phyloP scores from a whole-genome alignment of 1,284 basidiomycete genomes.

The Volvariella volvacea region DNA sequence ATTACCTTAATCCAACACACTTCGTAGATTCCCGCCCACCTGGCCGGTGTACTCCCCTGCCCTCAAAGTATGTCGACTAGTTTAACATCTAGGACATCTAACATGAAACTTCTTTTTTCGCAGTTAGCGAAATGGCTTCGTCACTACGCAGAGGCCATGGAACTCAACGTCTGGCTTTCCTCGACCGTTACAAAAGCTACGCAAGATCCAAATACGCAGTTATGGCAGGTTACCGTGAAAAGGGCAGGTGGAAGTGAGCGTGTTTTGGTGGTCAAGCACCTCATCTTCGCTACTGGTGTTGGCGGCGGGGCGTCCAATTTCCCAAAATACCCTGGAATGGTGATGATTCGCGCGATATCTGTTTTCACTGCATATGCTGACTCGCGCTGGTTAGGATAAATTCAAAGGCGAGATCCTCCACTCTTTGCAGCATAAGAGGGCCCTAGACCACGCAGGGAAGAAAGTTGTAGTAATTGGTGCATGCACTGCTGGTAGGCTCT shows the following conservation, averaged over 20 bases:
- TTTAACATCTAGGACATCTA: not conserved
- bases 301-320: constrained; percentile 37
- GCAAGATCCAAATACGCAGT: constrained; percentile 34
- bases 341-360: constrained; percentile 12
- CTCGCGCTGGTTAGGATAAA: constrained; percentile 24
- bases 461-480: constrained; percentile 58
- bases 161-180: constrained; percentile 62
- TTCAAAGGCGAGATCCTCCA: constrained; percentile 56
- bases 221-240: constrained; percentile 51
- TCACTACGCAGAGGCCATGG: constrained; percentile 47
- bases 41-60: constrained; percentile 53
- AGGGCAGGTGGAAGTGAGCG: constrained; percentile 37
- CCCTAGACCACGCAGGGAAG: constrained; percentile 47
- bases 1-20: not conserved
- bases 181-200: constrained; percentile 35
- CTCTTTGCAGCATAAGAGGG: constrained; percentile 43
- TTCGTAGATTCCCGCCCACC: constrained; percentile 34
- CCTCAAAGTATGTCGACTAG: constrained; percentile 26
- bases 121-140: not conserved
- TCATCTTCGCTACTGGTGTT: constrained; percentile 58
- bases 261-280: constrained; percentile 45
- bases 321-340: constrained; percentile 37
- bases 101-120: no score
- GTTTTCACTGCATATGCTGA: constrained; percentile 10
- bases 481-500: constrained; percentile 44